Evolutionary conservation across 331 rosid species (phyloP), one percentile per base, ranked within the genome.

Genomic region (Malus hybrid): DNA sequence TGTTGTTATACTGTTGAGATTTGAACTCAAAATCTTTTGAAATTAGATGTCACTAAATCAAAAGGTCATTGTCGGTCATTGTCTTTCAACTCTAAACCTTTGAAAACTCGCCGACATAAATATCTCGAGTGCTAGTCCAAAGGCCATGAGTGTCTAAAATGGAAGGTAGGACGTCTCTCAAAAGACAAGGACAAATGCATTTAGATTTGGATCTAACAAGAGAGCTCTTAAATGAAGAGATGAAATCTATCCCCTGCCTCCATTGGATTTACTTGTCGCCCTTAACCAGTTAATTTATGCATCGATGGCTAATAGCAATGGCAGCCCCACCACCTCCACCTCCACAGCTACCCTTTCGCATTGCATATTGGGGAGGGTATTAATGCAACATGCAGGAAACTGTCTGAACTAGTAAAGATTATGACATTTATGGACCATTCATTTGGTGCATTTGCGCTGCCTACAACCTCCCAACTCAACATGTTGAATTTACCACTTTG

Each of bases 321-420:
- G 22, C 29, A 74, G 56, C 70, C 78, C 78, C 70, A 74, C 77
- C 59, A 16, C 3, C 44, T 8, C 46, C 46, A 39, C 46, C 46
- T 64, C 69, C 24, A 18, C 50, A 46, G 10, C 70, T 44, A 16
- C 29, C 56, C 18, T 22, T 44, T 74, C 13, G 27, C 67, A 52
- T 39, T 10, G 56, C 63, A 2, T 27, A 19, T 44, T 48, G 34
- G 10, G 70, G 48, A 20, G 32, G 33, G 20, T 32, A 74, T 46
- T 44, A 48, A 62, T 73, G 70, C 39, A 46, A 46, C 28, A 29
- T 27, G 31, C 77, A 16, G 69, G 27, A 57, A 59, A 18, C 39
- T 42, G 13, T 59, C 9, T 52, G 24, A 12, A 16, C 46, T 18
- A 22, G 46, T 44, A 34, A 28, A 50, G 46, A 20, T 18, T 16